Base-by-base conservation (phyloP, 768 basidiomycete genomes). In the Dacryopinax primogenitus region DNA sequence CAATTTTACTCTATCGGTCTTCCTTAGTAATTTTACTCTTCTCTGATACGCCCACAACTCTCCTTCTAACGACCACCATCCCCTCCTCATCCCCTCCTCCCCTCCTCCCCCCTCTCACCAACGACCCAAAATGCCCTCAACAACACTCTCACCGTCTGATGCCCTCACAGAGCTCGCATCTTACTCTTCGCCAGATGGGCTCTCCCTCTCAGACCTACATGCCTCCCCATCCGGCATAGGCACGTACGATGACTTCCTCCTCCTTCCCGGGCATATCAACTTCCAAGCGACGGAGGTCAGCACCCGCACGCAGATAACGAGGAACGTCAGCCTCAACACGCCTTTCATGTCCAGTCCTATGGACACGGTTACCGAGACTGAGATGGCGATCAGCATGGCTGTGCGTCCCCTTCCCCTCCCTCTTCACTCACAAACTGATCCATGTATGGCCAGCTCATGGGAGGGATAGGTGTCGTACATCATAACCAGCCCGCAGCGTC, bases 271-370 rank as follows among this genome's bases (percentile, higher is more conserved):
- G 39, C 92, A 90, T 76, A 97, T 99, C 72, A 86, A 93, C 79
- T 99, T 99, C 75, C 80, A 88, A 12, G 89, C 90, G 0, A 81
- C 82, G 16, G 84, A 84, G 45, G 94, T 93, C 73, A 72, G 82
- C 70, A 85, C 90, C 1, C 92, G 97, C 78, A 88, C 84, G 71
- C 84, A 81, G 64, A 85, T 99, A 66, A 96, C 95, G 26, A 86
- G 88, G 65, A 96, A 96, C 70, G 90, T 97, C 70, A 77, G 80
- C 44, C 81, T 99, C 71, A 97, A 92, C 78, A 94, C 93, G 0
- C 96, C 95, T 0, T 95, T 99, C 78, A 80, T 97, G 80, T 95
- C 92, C 74, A 94, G 91, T 63, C 95, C 96, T 16, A 99, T 99
- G 96, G 96, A 99, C 78, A 99, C 96, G 47, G 96, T 98, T 70